Evolutionary conservation across 1,284 basidiomycete species (phyloP), one percentile per base, ranked within the genome.

Genomic region (Xerocomus amazonicus): DNA sequence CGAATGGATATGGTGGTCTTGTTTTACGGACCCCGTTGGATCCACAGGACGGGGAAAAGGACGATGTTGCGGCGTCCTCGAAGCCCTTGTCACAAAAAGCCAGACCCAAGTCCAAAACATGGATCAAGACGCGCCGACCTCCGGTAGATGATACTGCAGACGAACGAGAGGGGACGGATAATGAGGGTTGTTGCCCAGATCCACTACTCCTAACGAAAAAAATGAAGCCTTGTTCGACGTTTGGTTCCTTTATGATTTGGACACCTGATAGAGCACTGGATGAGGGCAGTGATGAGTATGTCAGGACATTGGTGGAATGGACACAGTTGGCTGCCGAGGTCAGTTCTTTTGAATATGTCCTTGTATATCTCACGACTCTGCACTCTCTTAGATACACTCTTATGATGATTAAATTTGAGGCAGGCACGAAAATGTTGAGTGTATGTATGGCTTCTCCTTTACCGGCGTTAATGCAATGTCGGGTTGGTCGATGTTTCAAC

Each of bases 231-330:
- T 67, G 66, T 2, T 74, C 75, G 0, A 74, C 70, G 31, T 91
- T 91, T 60, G 68, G 73, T 4, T 78, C 77, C 1, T 79, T 90
- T 56, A 74, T 77, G 19, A 60, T 91, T 12, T 91, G 88, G 88
- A 75, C 82, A 55, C 76, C 85, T 3, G 89, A 91, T 62, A 76
- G 78, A 23, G 78, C 81, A 0, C 77, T 84, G 0, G 83, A 89
- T 53, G 78, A 79, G 43, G 77, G 75, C 3, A 70, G 70, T 44
- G 89, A 91, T 57, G 84, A 87, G 56, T 90, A 90, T 61, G 66
- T 77, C 40, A 75, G 84, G 12, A 67, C 81, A 5, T 59, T 91
- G 47, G 72, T 66, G 0, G 88, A 90, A 61, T 91, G 84, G 84
- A 77, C 78, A 38, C 66, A 53, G 27, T 66, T 87, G 17, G 74